Evolutionary conservation across 2,329 filamentous ascomycete genomes (phyloP).

Genomic region (Fusarium citri): DNA sequence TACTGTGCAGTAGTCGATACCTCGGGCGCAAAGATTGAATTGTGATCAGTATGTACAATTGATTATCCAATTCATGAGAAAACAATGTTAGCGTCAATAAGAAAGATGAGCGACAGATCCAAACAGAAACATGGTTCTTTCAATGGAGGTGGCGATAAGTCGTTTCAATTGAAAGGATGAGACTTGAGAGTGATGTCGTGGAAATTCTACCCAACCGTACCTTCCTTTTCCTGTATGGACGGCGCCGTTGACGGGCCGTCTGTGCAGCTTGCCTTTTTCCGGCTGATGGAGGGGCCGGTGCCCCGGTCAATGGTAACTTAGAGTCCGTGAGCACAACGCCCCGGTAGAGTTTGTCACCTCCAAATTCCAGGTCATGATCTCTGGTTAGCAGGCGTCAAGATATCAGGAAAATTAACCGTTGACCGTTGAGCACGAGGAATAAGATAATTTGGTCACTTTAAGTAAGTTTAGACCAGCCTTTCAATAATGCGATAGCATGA

Average conservation of each 20-base stretch:
- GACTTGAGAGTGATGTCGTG: conserved; percentile 30
- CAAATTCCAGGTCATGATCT: neutral
- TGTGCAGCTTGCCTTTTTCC: conserved; percentile 31
- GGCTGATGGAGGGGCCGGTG: conserved; percentile 35
- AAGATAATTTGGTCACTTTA: neutral
- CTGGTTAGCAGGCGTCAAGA: neutral
- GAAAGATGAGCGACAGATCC: neutral
- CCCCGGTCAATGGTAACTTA: conserved; percentile 28
- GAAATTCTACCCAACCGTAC: conserved; percentile 8
- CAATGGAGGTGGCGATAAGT: conserved; percentile 27
- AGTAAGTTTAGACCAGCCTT: neutral
- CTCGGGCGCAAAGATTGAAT: conserved; percentile 12
- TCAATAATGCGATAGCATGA: neutral
- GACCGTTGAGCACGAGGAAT: neutral
- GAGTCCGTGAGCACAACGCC: neutral
- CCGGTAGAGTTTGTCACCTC: conserved; percentile 3
- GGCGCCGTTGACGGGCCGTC: conserved; percentile 22
- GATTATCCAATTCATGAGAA: neutral
- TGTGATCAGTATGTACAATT: neutral
- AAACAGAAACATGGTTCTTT: neutral
- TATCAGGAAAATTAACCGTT: neutral
- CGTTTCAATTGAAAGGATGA: conserved; percentile 23
- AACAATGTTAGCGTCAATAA: neutral
- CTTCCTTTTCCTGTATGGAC: conserved; percentile 3
- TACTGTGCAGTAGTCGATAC: conserved; percentile 7